phyloP scores from a whole-genome alignment of 1,284 basidiomycete genomes.

The Macrocystidia cucumis region DNA sequence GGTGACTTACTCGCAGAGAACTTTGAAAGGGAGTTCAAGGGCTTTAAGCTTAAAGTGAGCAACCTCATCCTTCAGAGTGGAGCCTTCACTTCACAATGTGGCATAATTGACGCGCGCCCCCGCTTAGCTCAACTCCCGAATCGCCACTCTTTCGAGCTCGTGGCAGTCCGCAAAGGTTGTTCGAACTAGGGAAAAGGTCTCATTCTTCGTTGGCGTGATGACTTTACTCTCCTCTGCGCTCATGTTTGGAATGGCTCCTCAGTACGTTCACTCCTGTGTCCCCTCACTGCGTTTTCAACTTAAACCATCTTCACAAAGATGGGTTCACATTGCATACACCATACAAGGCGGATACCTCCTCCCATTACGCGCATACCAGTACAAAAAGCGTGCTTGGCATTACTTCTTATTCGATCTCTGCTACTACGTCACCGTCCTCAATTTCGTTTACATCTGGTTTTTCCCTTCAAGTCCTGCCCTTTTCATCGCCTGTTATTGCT shows the following conservation, averaged over 20 bases:
- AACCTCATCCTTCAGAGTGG: not conserved
- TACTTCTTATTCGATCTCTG: constrained; percentile 94
- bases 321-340: constrained; percentile 77
- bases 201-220: constrained; percentile 90
- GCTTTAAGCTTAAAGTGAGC: constrained; percentile 59
- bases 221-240: constrained; percentile 78
- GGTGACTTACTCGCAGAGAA: constrained; percentile 66
- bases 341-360: constrained; percentile 70
- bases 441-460: constrained; percentile 84
- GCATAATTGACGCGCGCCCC: no score
- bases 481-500: constrained; percentile 83
- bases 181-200: constrained; percentile 83
- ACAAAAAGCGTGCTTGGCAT: constrained; percentile 86
- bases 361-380: constrained; percentile 72
- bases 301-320: constrained; percentile 31
- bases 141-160: constrained; percentile 62
- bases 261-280: constrained; percentile 49
- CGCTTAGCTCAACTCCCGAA: constrained; percentile 72
- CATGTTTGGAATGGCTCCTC: constrained; percentile 75
- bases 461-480: constrained; percentile 66
- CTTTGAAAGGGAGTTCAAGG: constrained; percentile 78
- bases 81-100: constrained; percentile 4
- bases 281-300: constrained; percentile 7
- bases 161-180: constrained; percentile 92
- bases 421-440: constrained; percentile 86